phyloP scores from a whole-genome alignment of 495 filamentous ascomycete species.

The Rhypophila decipiens region DNA sequence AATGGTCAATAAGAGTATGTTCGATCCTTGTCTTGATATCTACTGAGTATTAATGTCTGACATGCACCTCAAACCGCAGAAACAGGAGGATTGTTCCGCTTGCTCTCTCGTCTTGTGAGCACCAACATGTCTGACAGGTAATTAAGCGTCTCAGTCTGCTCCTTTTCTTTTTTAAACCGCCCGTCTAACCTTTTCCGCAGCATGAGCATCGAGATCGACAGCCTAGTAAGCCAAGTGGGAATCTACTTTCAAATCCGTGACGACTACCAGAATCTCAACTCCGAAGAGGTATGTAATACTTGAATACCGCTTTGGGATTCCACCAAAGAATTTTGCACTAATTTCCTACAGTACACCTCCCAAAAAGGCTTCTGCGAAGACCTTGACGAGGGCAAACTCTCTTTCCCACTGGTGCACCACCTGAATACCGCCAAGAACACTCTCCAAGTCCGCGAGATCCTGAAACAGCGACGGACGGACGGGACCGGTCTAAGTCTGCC shows the following conservation, averaged over 20 bases:
- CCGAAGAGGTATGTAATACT: slow-evolving; percentile 6
- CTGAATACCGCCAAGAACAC: background rate
- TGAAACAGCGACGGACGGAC: background rate
- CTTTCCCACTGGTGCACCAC: slow-evolving; percentile 41
- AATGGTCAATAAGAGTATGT: slow-evolving; percentile 72
- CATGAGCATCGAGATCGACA: slow-evolving; percentile 38
- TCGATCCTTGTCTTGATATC: accelerated
- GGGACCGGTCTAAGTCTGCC: background rate
- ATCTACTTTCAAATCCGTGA: slow-evolving; percentile 84
- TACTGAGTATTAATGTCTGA: background rate
- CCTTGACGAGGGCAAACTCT: slow-evolving; percentile 53
- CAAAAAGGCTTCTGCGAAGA: slow-evolving; percentile 53
- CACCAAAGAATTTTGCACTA: no score
- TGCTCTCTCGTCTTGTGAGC: slow-evolving; percentile 80
- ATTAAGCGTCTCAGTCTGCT: no score
- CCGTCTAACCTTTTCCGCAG: slow-evolving; percentile 54
- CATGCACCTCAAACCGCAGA: slow-evolving; percentile 30
- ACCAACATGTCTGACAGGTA: no score
- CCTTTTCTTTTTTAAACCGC: no score
- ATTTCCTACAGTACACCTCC: slow-evolving; percentile 28
- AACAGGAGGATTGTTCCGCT: slow-evolving; percentile 78
- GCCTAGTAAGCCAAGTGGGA: slow-evolving; percentile 70
- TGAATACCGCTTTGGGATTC: no score
- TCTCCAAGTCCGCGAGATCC: background rate
- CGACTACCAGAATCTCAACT: slow-evolving; percentile 72